Base-by-base conservation (phyloP, 768 basidiomycete genomes). In the Rickenella mellea region DNA sequence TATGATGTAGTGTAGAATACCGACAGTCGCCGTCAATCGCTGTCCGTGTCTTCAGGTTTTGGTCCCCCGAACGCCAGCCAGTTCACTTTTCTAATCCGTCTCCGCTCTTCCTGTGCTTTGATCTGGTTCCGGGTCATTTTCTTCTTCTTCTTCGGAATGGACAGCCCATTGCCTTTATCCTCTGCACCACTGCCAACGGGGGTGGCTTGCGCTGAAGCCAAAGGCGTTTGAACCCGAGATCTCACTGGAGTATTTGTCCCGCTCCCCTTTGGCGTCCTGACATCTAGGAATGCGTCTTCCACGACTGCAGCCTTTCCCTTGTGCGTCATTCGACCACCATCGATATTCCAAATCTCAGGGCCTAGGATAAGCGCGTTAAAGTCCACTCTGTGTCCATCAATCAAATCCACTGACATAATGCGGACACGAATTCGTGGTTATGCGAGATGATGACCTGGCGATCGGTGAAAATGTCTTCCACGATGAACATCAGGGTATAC, bases 311-410 rank as follows among this genome's bases (percentile, higher is more conserved):
- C 67, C 63, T 96, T 97, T 55, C 93, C 93, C 68, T 90, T 80
- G 51, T 86, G 86, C 26, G 80, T 80, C 65, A 98, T 71, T 22
- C 74, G 74, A 9, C 93, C 93, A 39, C 61, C 78, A 39, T 93
- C 89, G 53, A 98, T 78, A 55, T 93, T 74, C 93, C 94, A 98
- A 49, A 93, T 92, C 64, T 97, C 92, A 35, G 86, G 80, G 55
- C 85, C 86, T 86, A 43, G 39, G 33, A 39, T 43, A 31, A 41
- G 41, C 39, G 45, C 43, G 27, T 40, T 49, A 55, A 36, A 52
- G 51, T 40, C 27, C 40, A 45, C 42, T 48, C 32, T 32, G n/a
- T 43, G 32, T 29, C 11, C 12, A 33, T 43, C 37, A 45, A 41
- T 32, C 61, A 24, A 60, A 52, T 24, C 56, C 19, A 71, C 83